Base-by-base conservation (phyloP, 106 monocot genomes). In the Dendrobium nobile region DNA sequence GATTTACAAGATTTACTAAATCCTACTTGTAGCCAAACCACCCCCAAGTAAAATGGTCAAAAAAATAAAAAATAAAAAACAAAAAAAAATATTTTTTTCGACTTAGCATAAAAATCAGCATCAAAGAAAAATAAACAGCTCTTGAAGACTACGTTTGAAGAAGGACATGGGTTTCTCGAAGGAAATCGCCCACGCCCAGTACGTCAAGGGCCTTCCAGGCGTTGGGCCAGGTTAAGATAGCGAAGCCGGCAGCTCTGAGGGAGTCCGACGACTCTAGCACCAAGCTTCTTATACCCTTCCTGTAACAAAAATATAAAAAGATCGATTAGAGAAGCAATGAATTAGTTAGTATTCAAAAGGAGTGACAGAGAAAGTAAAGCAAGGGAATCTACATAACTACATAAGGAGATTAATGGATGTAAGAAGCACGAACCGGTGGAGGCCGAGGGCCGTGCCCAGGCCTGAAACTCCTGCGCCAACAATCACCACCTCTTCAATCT, bases 171-270 rank as follows among this genome's bases (percentile, higher is more conserved):
- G 55, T 45, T 20, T 9, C 13, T 24, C 86, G 74, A 40, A 92
- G 73, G 17, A 55, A 13, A 47, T 90, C 84, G 5, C 79, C 92
- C 16, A 92, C 83, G 19, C 92, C 88, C 24, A 92, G 92, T 0
- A 83, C 90, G 26, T 88, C 88, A 42, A 92, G 72, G 1, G 90
- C 92, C 27, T 64, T 75, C 87, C 85, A 92, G 20, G 90, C 90
- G 48, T 92, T 92, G 5, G 86, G 70, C 89, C 80, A 88, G 1
- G 80, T 80, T 31, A 47, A 47, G 48, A 92, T 72, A 3, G 87
- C 87, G 9, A 87, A 89, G 41, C 91, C 91, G 2, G 81, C n/a
- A 6, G 89, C 47, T 58, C 91, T 85, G 67, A 85, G 67, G 8
- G 77, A 33, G 2, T 79, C 78, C 0, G 88, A 85, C 19, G 87